Evolutionary conservation across 139 green algal species (phyloP).

Genomic region (Gonium pectorale): DNA sequence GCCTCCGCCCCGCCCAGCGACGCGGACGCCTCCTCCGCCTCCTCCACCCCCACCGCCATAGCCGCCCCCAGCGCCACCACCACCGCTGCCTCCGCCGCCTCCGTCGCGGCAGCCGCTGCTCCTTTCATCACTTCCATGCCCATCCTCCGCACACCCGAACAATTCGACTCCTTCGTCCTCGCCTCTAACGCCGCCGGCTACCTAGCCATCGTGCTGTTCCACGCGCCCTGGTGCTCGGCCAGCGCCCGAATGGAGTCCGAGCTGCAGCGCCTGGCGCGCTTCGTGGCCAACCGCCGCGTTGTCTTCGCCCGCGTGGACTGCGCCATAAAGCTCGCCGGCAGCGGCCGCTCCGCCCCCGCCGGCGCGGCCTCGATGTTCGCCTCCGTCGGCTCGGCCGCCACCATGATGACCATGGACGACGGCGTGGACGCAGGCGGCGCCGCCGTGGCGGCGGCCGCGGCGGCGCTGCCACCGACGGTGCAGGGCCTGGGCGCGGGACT

Average conservation of each 20-base stretch:
- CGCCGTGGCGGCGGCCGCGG: no score
- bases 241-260: background rate
- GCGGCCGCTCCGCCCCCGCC: background rate
- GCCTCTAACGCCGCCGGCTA: constrained; percentile 27
- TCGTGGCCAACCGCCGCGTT: constrained; percentile 3
- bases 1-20: background rate
- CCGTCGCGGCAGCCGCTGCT: no score
- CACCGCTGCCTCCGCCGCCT: background rate
- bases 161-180: constrained; percentile 21
- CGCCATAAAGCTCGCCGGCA: background rate
- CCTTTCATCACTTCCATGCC: background rate
- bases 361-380: no score
- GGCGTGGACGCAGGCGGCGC: no score
- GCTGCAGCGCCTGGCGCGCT: background rate
- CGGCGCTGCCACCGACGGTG: no score
- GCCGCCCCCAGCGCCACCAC: no score
- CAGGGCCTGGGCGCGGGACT: background rate
- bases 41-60: background rate
- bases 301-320: constrained; percentile 37
- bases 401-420: no score
- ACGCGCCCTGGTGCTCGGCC: constrained; percentile 10
- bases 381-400: no score
- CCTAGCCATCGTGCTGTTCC: constrained; percentile 25
- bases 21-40: background rate
- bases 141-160: background rate